Evolutionary conservation across 2,329 filamentous ascomycete genomes (phyloP), one percentile per base, ranked within the genome.

Genomic region (Colletotrichum theobromicola): DNA sequence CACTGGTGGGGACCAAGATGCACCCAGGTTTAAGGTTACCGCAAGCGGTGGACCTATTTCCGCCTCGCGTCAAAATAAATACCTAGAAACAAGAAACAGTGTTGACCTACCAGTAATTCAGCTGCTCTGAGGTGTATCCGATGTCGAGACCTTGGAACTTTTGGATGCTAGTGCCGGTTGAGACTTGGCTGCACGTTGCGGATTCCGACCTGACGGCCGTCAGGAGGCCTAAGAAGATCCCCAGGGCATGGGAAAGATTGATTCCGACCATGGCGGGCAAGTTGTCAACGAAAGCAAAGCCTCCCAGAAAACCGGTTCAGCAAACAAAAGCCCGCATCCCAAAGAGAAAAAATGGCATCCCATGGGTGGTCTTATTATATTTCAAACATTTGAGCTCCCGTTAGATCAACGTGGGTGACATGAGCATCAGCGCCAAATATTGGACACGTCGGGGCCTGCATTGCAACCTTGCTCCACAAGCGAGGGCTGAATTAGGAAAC

Each of bases 1-100:
- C 83, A 37, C 84, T 88, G 15, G 82, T 82, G 4, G 89, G 88
- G 55, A 84, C 83, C 61, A 88, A 82, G 67, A 88, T 87, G 75
- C 88, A 89, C 65, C 82, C 82, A 7, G 87, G 88, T 72, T 83
- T 81, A n/a, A 88, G 82, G 55, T 83, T 83, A 18, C 84, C 80
- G 70, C 85, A 86, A 24, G 81, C 79, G 3, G 83, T 83, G 4
- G 87, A 89, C 86, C 87, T 72, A 28, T 28, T 34, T 5, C 32
- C 32, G 32, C 32, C 32, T 34, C 12, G 32, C 42, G 42, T 50
- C 42, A 50, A n/a, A 50, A 50, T 12, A 34, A 13, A 13, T 34
- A 34, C 32, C 32, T 34, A 42, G 37, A 42, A 0, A 42, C 37
- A 16, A n/a, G 37, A 42, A 42, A n/a, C 8, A 46, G n/a, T 21